Base-by-base conservation (phyloP, 441 rosid genomes). In the Adansonia madagascariensis region DNA sequence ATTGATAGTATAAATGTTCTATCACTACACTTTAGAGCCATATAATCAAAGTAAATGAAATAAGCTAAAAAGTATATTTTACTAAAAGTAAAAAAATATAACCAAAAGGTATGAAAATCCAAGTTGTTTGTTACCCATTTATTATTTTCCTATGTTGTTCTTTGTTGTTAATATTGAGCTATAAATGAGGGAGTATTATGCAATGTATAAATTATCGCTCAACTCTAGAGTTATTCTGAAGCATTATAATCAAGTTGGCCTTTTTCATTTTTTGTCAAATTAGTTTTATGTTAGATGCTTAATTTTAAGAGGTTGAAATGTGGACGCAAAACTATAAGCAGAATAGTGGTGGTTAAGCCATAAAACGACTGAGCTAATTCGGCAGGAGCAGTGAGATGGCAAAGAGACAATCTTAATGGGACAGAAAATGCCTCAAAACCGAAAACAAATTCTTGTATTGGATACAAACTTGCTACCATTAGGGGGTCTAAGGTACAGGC, bases 1-100 rank as follows among this genome's bases (percentile, higher is more conserved):
- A n/a, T 35, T 14, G 68, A 46, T 46, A 14, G 20, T 9, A 14
- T 35, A 63, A 63, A n/a, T 15, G 20, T 35, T 35, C 15, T 35
- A 63, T 35, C 4, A 63, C 68, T 63, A 17, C 60, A 55, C 35
- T 63, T 63, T 17, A 10, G 53, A 43, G 71, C 8, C 71, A 39
- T 27, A 62, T 43, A 46, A 43, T 43, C 22, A 18, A 43, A 66
- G 27, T 66, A 66, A 66, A 41, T n/a, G 27, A 62, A 14, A 62
- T 27, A 18, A 35, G 44, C 67, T 27, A 14, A 62, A 62, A 62
- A 12, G 3, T 6, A n/a, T n/a, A 53, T 53, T 53, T 53, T n/a
- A 53, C 0, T n/a, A 6, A 27, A 27, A 27, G 1, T 27, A 24
- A n/a, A 1, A 53, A 6, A 15, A 53, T 9, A 46, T 9, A 9